These are phyloP conservation scores for Ottelia alismoides DNA, from an alignment of 106 monocot species.

Conservation along the genomic window DNA sequence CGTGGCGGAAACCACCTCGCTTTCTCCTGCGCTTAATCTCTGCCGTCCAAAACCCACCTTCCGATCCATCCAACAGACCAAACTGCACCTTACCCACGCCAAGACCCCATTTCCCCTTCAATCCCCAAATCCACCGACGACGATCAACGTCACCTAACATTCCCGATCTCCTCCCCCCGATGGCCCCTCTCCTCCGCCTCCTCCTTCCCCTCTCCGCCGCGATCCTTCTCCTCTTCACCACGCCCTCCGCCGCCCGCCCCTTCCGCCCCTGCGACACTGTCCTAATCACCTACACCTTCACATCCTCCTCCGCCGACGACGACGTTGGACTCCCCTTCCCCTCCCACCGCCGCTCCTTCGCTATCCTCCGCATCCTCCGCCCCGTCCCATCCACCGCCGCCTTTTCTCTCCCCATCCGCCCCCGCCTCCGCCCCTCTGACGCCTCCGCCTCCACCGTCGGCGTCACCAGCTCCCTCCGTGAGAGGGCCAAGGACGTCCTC, in stretches of 20 bases:
- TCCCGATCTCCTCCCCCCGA: background rate
- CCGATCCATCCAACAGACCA: too few relatives aligned
- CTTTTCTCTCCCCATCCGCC: too few relatives aligned
- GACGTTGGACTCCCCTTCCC: background rate
- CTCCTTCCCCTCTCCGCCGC: background rate
- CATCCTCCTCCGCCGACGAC: slow-evolving; percentile 1
- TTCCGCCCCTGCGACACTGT: slow-evolving; percentile 17
- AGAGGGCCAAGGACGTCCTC: slow-evolving; percentile 15
- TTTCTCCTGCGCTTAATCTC: too few relatives aligned
- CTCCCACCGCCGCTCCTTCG: background rate
- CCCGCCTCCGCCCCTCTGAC: background rate
- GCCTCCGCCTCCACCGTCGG: background rate
- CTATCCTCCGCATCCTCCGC: too few relatives aligned
- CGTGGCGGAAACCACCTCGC: too few relatives aligned
- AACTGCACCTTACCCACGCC: too few relatives aligned
- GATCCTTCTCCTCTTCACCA: slow-evolving; percentile 3
- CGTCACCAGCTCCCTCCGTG: slow-evolving; percentile 1
- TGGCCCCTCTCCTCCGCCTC: background rate
- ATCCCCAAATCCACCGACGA: too few relatives aligned
- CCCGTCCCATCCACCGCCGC: too few relatives aligned
- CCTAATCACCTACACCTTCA: slow-evolving; percentile 17
- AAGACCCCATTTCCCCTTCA: too few relatives aligned
- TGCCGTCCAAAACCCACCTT: too few relatives aligned
- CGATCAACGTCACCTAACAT: too few relatives aligned
- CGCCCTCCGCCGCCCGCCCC: background rate